A percentile compares a stretch with the other conserved stretches of the same genome.
Evolutionary conservation across 805 yeast species (phyloP).

Genomic region (Candida montana): DNA sequence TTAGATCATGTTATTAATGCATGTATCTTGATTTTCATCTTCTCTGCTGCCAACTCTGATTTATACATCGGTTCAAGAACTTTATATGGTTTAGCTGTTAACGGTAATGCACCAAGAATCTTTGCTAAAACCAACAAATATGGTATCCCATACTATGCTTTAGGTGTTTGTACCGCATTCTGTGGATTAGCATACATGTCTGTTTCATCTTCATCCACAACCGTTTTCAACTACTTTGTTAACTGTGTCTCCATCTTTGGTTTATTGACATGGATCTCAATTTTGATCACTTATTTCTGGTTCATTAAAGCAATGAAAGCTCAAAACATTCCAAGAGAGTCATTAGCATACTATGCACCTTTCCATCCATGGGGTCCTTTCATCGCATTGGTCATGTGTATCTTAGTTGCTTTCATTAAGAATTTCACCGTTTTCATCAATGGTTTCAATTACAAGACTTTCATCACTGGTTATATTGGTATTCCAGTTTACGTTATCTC

Average conservation of each 20-base stretch:
- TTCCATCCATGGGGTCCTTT: conserved; percentile 66
- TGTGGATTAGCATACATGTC: conserved; percentile 69
- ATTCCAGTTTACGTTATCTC: conserved; percentile 64
- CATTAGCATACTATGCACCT: conserved; percentile 60
- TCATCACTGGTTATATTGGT: conserved; percentile 78
- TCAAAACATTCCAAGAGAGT: conserved; percentile 55
- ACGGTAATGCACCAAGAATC: conserved; percentile 68
- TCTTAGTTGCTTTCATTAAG: conserved; percentile 55
- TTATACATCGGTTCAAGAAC: conserved; percentile 75
- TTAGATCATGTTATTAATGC: conserved; percentile 76
- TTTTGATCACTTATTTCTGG: conserved; percentile 59
- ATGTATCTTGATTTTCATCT: conserved; percentile 68
- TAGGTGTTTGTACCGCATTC: conserved; percentile 45
- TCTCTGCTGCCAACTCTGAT: conserved; percentile 80
- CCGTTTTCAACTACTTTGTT: conserved; percentile 63
- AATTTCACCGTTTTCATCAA: conserved; percentile 71
- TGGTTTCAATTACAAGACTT: conserved; percentile 56
- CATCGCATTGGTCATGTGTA: conserved; percentile 49
- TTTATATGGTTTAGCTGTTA: conserved; percentile 63
- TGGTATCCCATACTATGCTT: conserved; percentile 67
- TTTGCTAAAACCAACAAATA: conserved; percentile 58
- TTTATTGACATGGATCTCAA: conserved; percentile 68
- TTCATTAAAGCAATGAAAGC: conserved; percentile 62
- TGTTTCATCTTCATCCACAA: conserved; percentile 49
- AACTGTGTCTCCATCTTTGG: conserved; percentile 76